Percentiles rank a stretch among this genome's conserved stretches.
Evolutionary conservation across 2,329 filamentous ascomycete species (phyloP).

Genomic region (Leptoxyphium fumago): DNA sequence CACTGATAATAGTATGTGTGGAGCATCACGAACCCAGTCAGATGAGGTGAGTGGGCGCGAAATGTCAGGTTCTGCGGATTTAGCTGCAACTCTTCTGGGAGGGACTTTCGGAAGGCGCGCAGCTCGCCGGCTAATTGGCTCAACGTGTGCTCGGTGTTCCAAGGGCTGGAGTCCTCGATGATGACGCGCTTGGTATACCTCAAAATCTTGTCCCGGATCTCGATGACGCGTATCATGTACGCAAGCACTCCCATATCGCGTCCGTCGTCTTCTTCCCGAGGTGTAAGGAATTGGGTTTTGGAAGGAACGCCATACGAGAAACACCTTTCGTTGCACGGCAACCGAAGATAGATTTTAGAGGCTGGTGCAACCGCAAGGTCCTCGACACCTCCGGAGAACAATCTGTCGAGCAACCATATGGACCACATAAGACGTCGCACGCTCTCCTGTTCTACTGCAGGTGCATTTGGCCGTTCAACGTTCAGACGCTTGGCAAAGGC

Average conservation of each 20-base stretch:
- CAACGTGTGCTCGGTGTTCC: background rate
- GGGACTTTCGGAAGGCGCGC: background rate
- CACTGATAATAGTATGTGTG: background rate
- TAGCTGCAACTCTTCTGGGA: background rate
- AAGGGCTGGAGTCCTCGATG: background rate
- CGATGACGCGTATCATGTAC: background rate
- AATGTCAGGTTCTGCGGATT: background rate
- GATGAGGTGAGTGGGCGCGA: background rate
- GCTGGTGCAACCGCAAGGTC: background rate
- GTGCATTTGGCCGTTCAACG: background rate
- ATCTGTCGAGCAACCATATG: background rate
- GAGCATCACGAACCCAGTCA: background rate
- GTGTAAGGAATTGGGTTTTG: background rate
- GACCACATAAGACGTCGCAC: background rate
- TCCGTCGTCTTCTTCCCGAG: background rate
- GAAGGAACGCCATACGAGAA: background rate
- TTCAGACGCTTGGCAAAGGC: background rate
- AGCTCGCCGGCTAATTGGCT: background rate
- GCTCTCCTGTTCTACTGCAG: background rate
- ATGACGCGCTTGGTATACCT: background rate
- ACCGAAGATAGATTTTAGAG: background rate
- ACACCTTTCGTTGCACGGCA: background rate
- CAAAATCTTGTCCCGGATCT: background rate
- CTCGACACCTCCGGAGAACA: background rate
- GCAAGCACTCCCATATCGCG: background rate